Percentiles rank a stretch among this genome's conserved stretches.
phyloP scores from a whole-genome alignment of 208 protist genomes.

The Herpetomonas muscarum region DNA sequence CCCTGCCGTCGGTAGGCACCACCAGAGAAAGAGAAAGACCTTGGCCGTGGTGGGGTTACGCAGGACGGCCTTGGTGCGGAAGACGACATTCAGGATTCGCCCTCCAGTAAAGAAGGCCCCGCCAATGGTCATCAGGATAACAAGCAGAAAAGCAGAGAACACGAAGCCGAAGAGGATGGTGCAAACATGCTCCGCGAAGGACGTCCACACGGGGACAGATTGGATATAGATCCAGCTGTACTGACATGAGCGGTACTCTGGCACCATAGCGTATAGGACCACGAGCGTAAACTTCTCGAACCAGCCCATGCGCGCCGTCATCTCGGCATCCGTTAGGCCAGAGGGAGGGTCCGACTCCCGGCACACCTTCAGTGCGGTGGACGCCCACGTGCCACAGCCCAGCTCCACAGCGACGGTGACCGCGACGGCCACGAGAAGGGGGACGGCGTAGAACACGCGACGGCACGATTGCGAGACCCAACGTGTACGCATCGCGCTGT shows the following conservation, averaged over 20 bases:
- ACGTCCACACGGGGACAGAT: constrained; percentile 32
- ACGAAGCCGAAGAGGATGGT: constrained; percentile 43
- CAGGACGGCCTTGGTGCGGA: constrained; percentile 21
- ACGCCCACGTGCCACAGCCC: constrained; percentile 23
- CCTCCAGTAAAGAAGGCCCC: constrained; percentile 11
- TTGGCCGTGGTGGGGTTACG: constrained; percentile 6
- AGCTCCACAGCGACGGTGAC: constrained; percentile 34
- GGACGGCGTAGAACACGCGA: constrained; percentile 1
- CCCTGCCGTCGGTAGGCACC: constrained; percentile 35
- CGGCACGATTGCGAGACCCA: not conserved
- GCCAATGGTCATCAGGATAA: constrained; percentile 19
- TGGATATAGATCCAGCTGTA: constrained; percentile 70
- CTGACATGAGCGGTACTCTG: constrained; percentile 49
- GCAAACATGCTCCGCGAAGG: constrained; percentile 46
- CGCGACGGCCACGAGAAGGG: constrained; percentile 16
- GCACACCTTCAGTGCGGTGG: constrained; percentile 37
- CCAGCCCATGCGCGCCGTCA: constrained; percentile 55
- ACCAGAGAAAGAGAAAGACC: constrained; percentile 22
- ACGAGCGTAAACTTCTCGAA: constrained; percentile 51
- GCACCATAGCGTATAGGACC: constrained; percentile 42
- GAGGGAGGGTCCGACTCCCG: constrained; percentile 29
- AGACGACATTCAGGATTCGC: constrained; percentile 18
- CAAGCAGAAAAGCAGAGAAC: constrained; percentile 23
- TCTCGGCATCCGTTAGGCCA: constrained; percentile 28
- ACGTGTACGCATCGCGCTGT: not conserved